A percentile compares a stretch with the other conserved stretches of the same genome.
Evolutionary conservation across 805 yeast genomes (phyloP).

Genomic region (Blastobotrys robertii): DNA sequence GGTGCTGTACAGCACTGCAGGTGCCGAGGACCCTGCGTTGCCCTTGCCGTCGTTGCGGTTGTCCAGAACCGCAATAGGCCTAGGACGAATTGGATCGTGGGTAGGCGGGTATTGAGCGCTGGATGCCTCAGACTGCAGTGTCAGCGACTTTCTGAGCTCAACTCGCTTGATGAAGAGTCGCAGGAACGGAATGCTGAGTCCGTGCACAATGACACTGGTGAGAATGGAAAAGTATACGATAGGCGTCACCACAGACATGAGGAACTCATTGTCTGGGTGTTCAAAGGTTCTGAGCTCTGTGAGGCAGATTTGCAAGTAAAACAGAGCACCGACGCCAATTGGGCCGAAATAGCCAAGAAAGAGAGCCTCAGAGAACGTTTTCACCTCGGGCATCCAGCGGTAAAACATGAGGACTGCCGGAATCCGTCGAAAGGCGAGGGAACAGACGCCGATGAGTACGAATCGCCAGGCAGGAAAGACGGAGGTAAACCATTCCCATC

Average conservation of each 20-base stretch:
- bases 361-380: slow-evolving; percentile 56
- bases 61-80: too few relatives aligned
- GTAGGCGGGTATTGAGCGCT: too few relatives aligned
- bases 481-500: slow-evolving; percentile 54
- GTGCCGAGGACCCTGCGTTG: too few relatives aligned
- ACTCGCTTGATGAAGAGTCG: too few relatives aligned
- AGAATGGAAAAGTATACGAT: slow-evolving; percentile 59
- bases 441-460: slow-evolving; percentile 24
- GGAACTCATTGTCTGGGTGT: slow-evolving; percentile 23
- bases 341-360: slow-evolving; percentile 74
- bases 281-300: slow-evolving; percentile 27
- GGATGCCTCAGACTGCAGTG: too few relatives aligned
- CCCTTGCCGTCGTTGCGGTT: too few relatives aligned
- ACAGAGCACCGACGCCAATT: slow-evolving; percentile 62
- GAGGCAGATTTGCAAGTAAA: slow-evolving; percentile 39
- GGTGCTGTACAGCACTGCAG: too few relatives aligned
- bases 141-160: too few relatives aligned
- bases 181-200: slow-evolving; percentile 27
- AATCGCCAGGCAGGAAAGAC: slow-evolving; percentile 27
- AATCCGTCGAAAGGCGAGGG: slow-evolving; percentile 27
- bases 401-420: slow-evolving; percentile 36
- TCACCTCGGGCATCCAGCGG: slow-evolving; percentile 50
- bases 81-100: too few relatives aligned
- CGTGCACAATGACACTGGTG: slow-evolving; percentile 67
- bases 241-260: slow-evolving; percentile 53